These are phyloP conservation scores for Dactylellina parvicollis DNA, from an alignment of 2,329 filamentous ascomycete genomes.

Conservation along the genomic window DNA sequence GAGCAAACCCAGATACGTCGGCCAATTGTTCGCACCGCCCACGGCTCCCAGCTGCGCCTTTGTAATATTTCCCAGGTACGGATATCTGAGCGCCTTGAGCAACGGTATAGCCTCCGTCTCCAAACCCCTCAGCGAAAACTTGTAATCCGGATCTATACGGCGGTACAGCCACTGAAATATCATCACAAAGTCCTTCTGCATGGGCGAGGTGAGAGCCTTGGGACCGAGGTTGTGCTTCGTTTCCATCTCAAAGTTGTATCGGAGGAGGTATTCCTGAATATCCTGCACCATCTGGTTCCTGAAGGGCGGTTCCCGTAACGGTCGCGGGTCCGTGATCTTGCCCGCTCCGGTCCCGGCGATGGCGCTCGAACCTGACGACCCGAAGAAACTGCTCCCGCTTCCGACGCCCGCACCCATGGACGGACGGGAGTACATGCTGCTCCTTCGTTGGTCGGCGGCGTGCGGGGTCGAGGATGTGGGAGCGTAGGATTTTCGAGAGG, in stretches of 20 bases:
- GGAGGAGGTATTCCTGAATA: constrained; percentile 86
- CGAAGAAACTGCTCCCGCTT: constrained; percentile 87
- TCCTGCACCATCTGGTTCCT: constrained; percentile 87
- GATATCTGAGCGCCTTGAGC: constrained; percentile 91
- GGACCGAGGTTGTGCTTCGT: constrained; percentile 94
- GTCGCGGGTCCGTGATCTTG: constrained; percentile 76
- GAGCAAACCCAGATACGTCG: constrained; percentile 87
- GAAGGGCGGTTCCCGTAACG: constrained; percentile 81
- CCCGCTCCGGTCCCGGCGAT: constrained; percentile 66
- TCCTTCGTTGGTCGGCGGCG: constrained; percentile 72
- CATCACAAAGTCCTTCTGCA: constrained; percentile 96
- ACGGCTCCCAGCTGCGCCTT: constrained; percentile 96
- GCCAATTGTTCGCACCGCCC: constrained; percentile 90
- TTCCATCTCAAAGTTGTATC: constrained; percentile 96
- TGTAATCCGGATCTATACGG: constrained; percentile 91
- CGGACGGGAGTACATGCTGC: constrained; percentile 82
- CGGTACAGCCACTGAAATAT: constrained; percentile 99
- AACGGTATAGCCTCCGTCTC: constrained; percentile 94
- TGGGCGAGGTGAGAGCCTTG: constrained; percentile 91
- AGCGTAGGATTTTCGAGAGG: constrained; percentile 76
- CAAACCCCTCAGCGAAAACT: constrained; percentile 85
- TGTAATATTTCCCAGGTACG: constrained; percentile 92
- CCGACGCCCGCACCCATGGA: constrained; percentile 72
- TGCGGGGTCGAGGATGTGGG: constrained; percentile 67
- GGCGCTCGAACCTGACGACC: constrained; percentile 78